Base-by-base conservation (phyloP, 2,329 filamentous ascomycete species). In the Annulohypoxylon truncatum region DNA sequence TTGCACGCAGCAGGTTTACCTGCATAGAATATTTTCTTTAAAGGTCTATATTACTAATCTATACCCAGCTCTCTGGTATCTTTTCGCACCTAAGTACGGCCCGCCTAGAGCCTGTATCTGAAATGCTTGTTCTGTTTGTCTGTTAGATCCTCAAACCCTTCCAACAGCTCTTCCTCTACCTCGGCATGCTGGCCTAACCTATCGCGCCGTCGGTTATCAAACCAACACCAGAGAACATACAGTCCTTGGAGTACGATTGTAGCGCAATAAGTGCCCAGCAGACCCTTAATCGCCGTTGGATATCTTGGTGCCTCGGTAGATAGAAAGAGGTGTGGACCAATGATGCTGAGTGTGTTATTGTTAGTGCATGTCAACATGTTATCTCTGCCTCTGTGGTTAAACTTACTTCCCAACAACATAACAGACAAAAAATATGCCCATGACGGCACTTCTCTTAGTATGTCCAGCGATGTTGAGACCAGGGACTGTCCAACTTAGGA, bases 401-500 rank as follows among this genome's bases (percentile, higher is more conserved):
- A 65, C 67, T 63, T 63, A 69, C 67, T 85, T 84, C 0, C 83
- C 83, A 2, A 78, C 81, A 0, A 82, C 82, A 62, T 84, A 83
- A 64, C 83, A 78, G 0, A 80, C 74, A 66, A 85, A 85, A 79
- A 82, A 84, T 15, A 84, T 63, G 0, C 83, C 83, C 24, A 84
- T 82, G 0, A 83, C 81, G 0, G 81, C 79, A 8, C 79, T 81
- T 31, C 84, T 79, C 75, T 86, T 86, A 1, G 83, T 85, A 68
- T 87, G 83, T 0, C 84, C 84, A 0, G 82, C 79, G 10, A 82
- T 74, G 66, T 78, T 83, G n/a, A 79, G 76, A 2, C 78, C 81
- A 10, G 84, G 79, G 0, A 86, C 67, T 22, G 84, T 85, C 84
- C 84, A 87, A 35, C 78, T 83, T 0, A 86, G 67, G 38, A 86